Conservation (phyloP, 306 rosid species). For the Fragaria ananassa region DNA sequence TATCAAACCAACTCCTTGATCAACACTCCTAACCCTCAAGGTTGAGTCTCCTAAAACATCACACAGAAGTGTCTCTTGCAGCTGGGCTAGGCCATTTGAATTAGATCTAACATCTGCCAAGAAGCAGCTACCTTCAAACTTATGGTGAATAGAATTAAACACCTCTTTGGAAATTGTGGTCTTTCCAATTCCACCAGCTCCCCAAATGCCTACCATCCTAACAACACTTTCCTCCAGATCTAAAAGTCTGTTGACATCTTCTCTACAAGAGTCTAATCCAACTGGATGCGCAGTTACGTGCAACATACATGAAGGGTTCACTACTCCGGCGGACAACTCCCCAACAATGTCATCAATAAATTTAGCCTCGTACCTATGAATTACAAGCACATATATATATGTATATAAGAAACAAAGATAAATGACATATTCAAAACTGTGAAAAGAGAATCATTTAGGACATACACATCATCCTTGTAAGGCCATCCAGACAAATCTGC, state of each 20-base stretch:
- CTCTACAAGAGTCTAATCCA: not conserved
- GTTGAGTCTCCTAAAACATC: not conserved
- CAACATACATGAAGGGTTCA: not conserved
- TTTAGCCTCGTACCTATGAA: not conserved
- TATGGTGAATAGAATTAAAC: not conserved
- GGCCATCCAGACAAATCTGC: not conserved
- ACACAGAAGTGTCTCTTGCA: not conserved
- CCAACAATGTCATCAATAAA: not conserved
- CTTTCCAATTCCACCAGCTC: not conserved
- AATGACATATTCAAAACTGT: too few species aligned
- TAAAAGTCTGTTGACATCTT: not conserved
- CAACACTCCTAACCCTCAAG: not conserved
- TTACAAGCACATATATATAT: too few species aligned
- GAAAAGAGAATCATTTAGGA: too few species aligned
- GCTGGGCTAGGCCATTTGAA: not conserved
- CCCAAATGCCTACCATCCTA: not conserved
- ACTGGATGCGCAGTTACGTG: not conserved
- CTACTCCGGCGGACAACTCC: not conserved
- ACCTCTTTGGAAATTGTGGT: not conserved
- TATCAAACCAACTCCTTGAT: not conserved
- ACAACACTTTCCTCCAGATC: not conserved
- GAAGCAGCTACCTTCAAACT: not conserved
- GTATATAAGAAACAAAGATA: too few species aligned
- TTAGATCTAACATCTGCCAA: not conserved
- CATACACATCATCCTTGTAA: not conserved